phyloP scores from a whole-genome alignment of 805 yeast genomes.

The Candida anglica region DNA sequence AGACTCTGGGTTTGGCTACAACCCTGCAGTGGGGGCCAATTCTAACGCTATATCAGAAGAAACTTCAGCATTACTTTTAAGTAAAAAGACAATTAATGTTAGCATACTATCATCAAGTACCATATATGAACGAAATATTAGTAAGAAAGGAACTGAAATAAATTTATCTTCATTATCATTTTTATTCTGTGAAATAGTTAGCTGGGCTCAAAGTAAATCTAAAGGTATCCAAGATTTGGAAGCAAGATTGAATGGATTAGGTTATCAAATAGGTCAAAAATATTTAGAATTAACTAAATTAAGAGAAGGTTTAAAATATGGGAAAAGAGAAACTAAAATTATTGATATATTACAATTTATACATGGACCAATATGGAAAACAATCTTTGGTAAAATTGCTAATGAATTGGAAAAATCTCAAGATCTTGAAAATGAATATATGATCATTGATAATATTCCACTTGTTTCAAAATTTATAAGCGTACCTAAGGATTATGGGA shows the following conservation, averaged over 20 bases:
- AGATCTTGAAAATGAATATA: constrained; percentile 62
- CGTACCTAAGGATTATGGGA: constrained; percentile 75
- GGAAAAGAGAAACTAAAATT: constrained; percentile 62
- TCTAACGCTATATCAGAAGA: constrained; percentile 36
- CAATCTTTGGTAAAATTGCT: constrained; percentile 68
- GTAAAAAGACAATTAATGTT: constrained; percentile 25
- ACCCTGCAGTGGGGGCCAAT: constrained; percentile 39
- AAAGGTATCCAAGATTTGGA: constrained; percentile 63
- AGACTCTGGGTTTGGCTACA: constrained; percentile 37
- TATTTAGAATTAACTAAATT: constrained; percentile 64
- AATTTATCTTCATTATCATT: constrained; percentile 64
- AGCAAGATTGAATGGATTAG: constrained; percentile 60
- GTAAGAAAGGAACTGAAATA: constrained; percentile 64
- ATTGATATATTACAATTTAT: constrained; percentile 71
- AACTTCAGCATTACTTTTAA: constrained; percentile 31
- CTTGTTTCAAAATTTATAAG: constrained; percentile 67
- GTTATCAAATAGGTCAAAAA: constrained; percentile 74
- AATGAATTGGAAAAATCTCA: constrained; percentile 74
- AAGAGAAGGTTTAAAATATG: constrained; percentile 57
- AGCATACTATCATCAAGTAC: constrained; percentile 34
- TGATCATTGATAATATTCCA: constrained; percentile 79
- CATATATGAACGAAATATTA: constrained; percentile 63
- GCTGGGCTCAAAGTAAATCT: constrained; percentile 57
- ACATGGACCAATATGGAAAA: constrained; percentile 68
- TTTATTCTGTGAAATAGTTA: constrained; percentile 66